Evolutionary conservation across 805 yeast species (phyloP), one percentile per base, ranked within the genome.

Genomic region (Schwanniomyces yamadae): DNA sequence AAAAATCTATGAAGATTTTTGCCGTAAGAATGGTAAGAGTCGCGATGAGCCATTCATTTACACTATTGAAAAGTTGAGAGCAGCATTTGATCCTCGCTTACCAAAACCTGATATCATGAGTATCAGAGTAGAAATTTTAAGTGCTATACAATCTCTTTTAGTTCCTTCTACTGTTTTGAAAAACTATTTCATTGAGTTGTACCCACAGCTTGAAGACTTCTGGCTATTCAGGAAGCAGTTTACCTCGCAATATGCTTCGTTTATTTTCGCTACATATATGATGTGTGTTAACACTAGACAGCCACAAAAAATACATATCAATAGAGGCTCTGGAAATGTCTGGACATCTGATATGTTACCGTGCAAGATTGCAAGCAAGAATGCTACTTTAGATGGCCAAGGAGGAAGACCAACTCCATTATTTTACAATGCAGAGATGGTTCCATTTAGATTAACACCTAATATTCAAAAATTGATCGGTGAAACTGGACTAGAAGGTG

Each of bases 321-420:
- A 89, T 51, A 73, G 77, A 54, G 77, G 75, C 5, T 83, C 93
- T 3, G 99, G 99, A 42, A 78, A 80, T 47, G 91, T 91, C 9
- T 86, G 93, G 81, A 89, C 97, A 0, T 80, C 91, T 5, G 99
- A 95, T 54, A 90, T 93, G 95, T 69, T 93, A 36, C 99, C 99
- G 11, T 82, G 89, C 51, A 83, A 85, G 63, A 75, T 82, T 48
- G 82, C 85, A 34, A 80, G 75, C 48, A 67, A 63, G 49, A 68
- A 61, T 49, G 72, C 75, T 25, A 57, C 71, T 5, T 54, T 73
- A 41, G 78, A 71, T 46, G 71, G 70, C 4, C 69, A 60, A 31
- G 66, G 66, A 10, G 76, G 72, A 32, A 71, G 79, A 41, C 77
- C 78, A 2, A 76, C 84, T 0, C 99, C 99, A 17, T 71, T 91